phyloP scores from a whole-genome alignment of 805 yeast genomes.

The Candida pseudofarinosa region DNA sequence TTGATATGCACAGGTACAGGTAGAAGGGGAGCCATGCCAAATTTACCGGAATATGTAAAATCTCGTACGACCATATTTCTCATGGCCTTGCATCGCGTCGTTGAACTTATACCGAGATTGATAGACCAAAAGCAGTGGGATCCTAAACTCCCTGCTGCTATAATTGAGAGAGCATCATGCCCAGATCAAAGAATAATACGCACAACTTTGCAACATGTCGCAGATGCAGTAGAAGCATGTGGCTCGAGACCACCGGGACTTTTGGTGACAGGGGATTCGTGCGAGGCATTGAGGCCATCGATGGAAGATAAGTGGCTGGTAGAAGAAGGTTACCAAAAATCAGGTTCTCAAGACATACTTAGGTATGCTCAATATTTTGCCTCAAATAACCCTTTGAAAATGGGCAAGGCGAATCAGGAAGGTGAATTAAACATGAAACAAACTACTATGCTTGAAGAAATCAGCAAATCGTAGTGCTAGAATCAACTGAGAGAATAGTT shows the following conservation, averaged over 20 bases:
- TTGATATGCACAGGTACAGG: conserved; percentile 94
- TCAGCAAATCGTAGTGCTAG: too few species aligned
- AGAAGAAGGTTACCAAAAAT: conserved; percentile 39
- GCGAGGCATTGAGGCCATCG: conserved; percentile 45
- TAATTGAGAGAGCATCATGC: conserved; percentile 88
- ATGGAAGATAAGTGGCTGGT: conserved; percentile 37
- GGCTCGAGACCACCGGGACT: conserved; percentile 95
- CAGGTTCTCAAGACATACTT: not conserved
- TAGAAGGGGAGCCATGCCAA: conserved; percentile 76
- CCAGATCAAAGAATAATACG: conserved; percentile 86
- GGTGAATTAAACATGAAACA: too few species aligned
- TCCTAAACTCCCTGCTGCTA: conserved; percentile 67
- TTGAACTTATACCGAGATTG: conserved; percentile 48
- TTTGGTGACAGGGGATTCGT: conserved; percentile 75
- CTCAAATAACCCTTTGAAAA: too few species aligned
- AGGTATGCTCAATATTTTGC: not conserved
- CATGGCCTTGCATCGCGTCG: conserved; percentile 82
- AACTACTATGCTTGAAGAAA: too few species aligned
- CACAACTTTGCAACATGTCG: conserved; percentile 62
- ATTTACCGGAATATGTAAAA: conserved; percentile 66
- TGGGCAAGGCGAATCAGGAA: too few species aligned
- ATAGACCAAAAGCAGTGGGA: conserved; percentile 58
- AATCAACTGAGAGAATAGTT: too few species aligned
- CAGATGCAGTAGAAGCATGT: conserved; percentile 65
- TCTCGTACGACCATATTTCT: conserved; percentile 81